Evolutionary conservation across 495 filamentous ascomycete genomes (phyloP), one percentile per base, ranked within the genome.

Genomic region (Lepraria neglecta): DNA sequence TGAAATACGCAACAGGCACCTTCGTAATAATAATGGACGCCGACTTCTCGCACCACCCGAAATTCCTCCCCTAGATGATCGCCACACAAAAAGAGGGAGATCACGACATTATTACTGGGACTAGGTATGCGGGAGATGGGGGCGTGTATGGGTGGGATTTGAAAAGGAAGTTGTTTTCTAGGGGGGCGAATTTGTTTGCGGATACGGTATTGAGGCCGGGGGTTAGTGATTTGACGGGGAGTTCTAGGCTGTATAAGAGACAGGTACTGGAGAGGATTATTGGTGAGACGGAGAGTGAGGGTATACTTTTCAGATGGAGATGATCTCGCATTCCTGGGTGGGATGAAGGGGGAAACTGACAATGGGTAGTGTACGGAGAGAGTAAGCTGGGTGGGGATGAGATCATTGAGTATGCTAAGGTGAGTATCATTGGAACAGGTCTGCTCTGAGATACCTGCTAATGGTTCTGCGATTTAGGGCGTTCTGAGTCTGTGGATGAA

Each of bases 21-120:
- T 97, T 83, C 73, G 87, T 98, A 61, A 89, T 98, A 78, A 98
- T 98, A 80, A 97, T 98, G 94, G 94, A 98, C 78, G 94, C 94
- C 74, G 94, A 98, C 75, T 98, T 98, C 84, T 89, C 84, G 70
- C 95, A 98, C 79, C 94, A 98, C 76, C 91, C 91, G 69, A 95
- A 95, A 77, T 97, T 95, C 80, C 90, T 97, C 71, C 83, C 89
- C 59, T 77, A 86, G 68, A 95, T 96, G 90, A 89, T 96, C 63
- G 75, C 76, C 58, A 82, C 81, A 68, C 90, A 92, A 74, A 78
- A 79, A 74, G 75, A 76, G 64, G 74, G 68, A 19, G 83, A 88
- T 73, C 94, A 89, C 76, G 94, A 98, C 70, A 98, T 98, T 69
- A 94, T 98, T 11, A 96, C 91, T 27, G 94, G 92, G 44, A 98